phyloP scores from a whole-genome alignment of 1,139 yeast species.

The Saccharomyces uvarum region DNA sequence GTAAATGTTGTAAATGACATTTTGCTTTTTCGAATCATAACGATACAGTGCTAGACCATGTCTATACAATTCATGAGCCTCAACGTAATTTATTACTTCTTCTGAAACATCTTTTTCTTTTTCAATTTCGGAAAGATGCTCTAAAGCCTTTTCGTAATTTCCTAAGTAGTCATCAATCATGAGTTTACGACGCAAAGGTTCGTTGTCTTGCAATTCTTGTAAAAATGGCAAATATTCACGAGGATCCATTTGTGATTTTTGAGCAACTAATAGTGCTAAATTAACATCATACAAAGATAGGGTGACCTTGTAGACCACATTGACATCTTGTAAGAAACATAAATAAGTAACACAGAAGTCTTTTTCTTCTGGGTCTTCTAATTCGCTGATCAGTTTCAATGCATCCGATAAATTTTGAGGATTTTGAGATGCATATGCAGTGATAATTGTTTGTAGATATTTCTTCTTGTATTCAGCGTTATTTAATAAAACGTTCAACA shows the following conservation, averaged over 20 bases:
- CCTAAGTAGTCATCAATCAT: slow-evolving; percentile 74
- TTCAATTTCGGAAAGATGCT: slow-evolving; percentile 51
- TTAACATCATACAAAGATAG: slow-evolving; percentile 78
- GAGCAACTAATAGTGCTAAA: slow-evolving; percentile 77
- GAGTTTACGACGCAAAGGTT: slow-evolving; percentile 60
- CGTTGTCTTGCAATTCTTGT: slow-evolving; percentile 65
- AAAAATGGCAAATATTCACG: slow-evolving; percentile 91
- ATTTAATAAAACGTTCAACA: slow-evolving; percentile 47
- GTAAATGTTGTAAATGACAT: slow-evolving; percentile 48
- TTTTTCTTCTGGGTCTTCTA: slow-evolving; percentile 42
- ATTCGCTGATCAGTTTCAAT: slow-evolving; percentile 49
- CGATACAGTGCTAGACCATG: slow-evolving; percentile 58
- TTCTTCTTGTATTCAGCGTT: slow-evolving; percentile 46
- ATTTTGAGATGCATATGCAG: slow-evolving; percentile 85
- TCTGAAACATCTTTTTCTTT: slow-evolving; percentile 36
- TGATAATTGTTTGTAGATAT: slow-evolving; percentile 71
- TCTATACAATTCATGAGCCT: slow-evolving; percentile 65
- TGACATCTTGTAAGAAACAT: slow-evolving; percentile 87
- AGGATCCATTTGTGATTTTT: slow-evolving; percentile 95
- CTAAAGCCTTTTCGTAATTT: slow-evolving; percentile 59
- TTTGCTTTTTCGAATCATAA: slow-evolving; percentile 50
- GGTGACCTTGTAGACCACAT: slow-evolving; percentile 69
- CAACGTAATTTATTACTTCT: slow-evolving; percentile 65
- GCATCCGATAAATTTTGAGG: slow-evolving; percentile 84
- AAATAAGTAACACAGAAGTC: slow-evolving; percentile 69